Conservation (phyloP, 2,329 filamentous ascomycete species). For the Cladobotryum protrusum region DNA sequence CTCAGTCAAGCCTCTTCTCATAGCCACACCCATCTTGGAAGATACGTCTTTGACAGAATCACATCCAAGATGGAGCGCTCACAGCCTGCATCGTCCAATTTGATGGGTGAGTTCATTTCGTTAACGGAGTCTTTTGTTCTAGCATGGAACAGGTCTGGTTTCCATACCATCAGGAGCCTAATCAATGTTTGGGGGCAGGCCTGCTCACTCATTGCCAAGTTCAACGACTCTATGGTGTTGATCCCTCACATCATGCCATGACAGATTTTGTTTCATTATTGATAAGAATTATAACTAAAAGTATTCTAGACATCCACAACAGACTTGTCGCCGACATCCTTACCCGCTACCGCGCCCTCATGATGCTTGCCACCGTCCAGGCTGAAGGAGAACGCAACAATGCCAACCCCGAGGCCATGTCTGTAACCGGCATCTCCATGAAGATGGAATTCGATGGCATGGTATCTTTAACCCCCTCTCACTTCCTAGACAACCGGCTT, state of each 20-base stretch:
- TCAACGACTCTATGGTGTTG: not conserved
- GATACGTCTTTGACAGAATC: no score
- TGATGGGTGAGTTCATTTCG: conserved; percentile 29
- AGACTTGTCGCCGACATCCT: conserved; percentile 40
- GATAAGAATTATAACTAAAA: not conserved
- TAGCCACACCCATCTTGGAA: not conserved
- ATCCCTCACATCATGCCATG: not conserved
- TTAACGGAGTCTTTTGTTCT: no score
- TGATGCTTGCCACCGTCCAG: conserved; percentile 38
- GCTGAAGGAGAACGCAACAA: conserved; percentile 33
- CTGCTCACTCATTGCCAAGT: not conserved
- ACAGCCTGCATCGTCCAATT: conserved; percentile 27
- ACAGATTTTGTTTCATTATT: not conserved
- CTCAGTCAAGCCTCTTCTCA: no score
- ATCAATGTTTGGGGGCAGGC: not conserved
- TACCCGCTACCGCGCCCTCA: conserved; percentile 37
- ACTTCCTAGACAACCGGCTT: not conserved
- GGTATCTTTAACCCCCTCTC: conserved; percentile 17
- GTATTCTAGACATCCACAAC: conserved; percentile 36
- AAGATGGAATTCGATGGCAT: conserved; percentile 41
- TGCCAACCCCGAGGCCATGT: conserved; percentile 35
- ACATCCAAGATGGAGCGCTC: conserved; percentile 25
- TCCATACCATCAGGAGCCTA: not conserved
- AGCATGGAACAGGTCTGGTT: no score
- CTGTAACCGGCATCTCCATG: conserved; percentile 38